These are phyloP conservation scores for Verbena officinalis DNA, from an alignment of 257 asterid species.

Conservation along the genomic window DNA sequence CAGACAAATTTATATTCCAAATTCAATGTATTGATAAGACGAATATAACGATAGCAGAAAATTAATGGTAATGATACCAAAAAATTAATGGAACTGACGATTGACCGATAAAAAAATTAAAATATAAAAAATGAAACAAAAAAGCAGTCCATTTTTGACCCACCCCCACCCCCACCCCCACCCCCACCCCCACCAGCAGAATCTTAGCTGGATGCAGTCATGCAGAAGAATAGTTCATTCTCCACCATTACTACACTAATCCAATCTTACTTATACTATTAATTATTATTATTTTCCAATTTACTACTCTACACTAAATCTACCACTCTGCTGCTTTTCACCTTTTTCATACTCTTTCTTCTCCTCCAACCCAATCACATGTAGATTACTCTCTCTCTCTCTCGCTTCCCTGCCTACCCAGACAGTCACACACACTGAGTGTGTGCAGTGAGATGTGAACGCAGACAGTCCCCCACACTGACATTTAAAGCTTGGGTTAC, in stretches of 20 bases:
- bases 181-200: constrained; percentile 26
- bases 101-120: no score
- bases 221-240: constrained; percentile 22
- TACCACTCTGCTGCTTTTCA: background rate
- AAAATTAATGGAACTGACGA: no score
- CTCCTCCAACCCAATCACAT: no score
- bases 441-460: constrained; percentile 27
- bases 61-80: no score
- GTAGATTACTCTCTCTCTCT: constrained; percentile 13
- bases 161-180: no score
- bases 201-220: constrained; percentile 37
- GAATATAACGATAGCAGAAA: no score
- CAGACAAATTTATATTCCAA: no score
- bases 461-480: constrained; percentile 1
- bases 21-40: no score
- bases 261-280: background rate
- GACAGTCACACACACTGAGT: constrained; percentile 6
- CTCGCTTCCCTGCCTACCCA: constrained; percentile 4
- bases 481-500: constrained; percentile 22
- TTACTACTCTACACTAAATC: background rate
- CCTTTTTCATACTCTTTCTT: constrained; percentile 9
- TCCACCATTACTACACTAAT: background rate
- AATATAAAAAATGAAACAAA: no score
- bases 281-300: background rate
- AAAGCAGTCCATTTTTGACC: no score